These are phyloP conservation scores for Globisporangium solare DNA, from an alignment of 352 stramenopile genomes.

Conservation along the genomic window DNA sequence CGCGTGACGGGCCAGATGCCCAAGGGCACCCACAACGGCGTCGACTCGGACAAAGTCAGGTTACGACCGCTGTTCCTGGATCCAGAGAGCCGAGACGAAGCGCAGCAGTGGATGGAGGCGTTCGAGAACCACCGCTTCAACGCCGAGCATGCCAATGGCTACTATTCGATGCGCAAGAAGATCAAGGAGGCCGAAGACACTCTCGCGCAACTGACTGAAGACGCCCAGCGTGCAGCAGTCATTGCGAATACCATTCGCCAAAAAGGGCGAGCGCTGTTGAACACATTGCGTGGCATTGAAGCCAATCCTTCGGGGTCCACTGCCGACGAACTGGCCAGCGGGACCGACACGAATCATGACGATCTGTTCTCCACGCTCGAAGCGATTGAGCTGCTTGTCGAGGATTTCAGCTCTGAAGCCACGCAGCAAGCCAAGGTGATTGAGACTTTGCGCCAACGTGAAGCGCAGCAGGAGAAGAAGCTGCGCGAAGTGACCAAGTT, in stretches of 20 bases:
- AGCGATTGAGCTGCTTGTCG: slow-evolving; percentile 37
- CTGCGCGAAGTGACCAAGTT: slow-evolving; percentile 24
- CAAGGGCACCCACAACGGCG: slow-evolving; percentile 16
- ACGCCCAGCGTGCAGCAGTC: slow-evolving; percentile 7
- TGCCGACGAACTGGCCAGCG: neutral
- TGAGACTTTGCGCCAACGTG: slow-evolving; percentile 25
- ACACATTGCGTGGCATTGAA: slow-evolving; percentile 18
- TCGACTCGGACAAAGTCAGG: slow-evolving; percentile 29
- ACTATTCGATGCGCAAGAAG: slow-evolving; percentile 27
- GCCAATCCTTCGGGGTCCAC: neutral
- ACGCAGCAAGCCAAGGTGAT: slow-evolving; percentile 40
- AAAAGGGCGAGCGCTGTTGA: slow-evolving; percentile 16
- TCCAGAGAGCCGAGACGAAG: slow-evolving; percentile 38
- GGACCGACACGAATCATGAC: slow-evolving; percentile 3
- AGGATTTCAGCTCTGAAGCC: slow-evolving; percentile 51
- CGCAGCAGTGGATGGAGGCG: slow-evolving; percentile 64
- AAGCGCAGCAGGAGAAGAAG: slow-evolving; percentile 26
- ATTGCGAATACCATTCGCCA: slow-evolving; percentile 9
- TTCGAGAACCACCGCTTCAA: slow-evolving; percentile 66
- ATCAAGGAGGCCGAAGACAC: slow-evolving; percentile 32
- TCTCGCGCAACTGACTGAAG: slow-evolving; percentile 13
- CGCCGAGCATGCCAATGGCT: slow-evolving; percentile 39
- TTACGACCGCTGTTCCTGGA: slow-evolving; percentile 71
- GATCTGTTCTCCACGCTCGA: slow-evolving; percentile 28
- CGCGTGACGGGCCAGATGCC: slow-evolving; percentile 67